Conservation (phyloP, 2,329 filamentous ascomycete genomes). For the Trichoderma afroharzianum region DNA sequence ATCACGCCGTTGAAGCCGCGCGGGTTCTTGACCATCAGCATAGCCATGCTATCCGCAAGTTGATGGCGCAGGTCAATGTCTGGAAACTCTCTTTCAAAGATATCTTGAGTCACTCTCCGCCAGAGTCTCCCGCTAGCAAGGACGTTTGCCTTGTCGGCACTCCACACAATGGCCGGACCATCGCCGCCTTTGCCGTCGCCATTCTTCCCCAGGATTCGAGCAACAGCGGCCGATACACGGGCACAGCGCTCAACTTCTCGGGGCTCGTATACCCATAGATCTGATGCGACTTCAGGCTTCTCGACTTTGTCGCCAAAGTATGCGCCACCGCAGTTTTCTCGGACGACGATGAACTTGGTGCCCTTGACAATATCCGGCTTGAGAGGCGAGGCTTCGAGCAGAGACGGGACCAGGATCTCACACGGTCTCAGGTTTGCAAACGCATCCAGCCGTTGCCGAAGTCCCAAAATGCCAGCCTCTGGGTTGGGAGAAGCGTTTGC, state of each 20-base stretch:
- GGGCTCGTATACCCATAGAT: constrained; percentile 45
- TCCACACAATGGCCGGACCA: constrained; percentile 42
- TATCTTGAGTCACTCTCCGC: constrained; percentile 40
- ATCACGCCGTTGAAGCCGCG: constrained; percentile 47
- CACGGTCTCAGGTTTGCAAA: constrained; percentile 51
- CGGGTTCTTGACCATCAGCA: constrained; percentile 46
- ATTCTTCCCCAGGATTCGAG: constrained; percentile 30
- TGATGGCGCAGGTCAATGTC: constrained; percentile 43
- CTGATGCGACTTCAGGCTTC: constrained; percentile 40
- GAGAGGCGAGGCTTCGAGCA: constrained; percentile 40
- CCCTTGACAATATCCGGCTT: constrained; percentile 42
- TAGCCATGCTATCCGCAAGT: constrained; percentile 46
- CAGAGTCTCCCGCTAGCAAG: constrained; percentile 49
- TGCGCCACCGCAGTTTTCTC: constrained; percentile 49
- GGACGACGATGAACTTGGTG: constrained; percentile 46
- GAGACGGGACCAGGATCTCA: constrained; percentile 41
- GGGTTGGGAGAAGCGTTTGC: constrained; percentile 38
- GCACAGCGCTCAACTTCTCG: constrained; percentile 45
- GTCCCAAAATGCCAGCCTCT: constrained; percentile 41
- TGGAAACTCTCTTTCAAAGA: constrained; percentile 41
- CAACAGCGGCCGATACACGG: constrained; percentile 44
- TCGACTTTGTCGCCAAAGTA: constrained; percentile 49
- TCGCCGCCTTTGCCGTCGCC: constrained; percentile 25
- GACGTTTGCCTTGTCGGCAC: constrained; percentile 51
- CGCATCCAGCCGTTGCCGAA: constrained; percentile 40